These are phyloP conservation scores for Stagonosporopsis chrysanthemi DNA, from an alignment of 2,329 filamentous ascomycete species.

Conservation along the genomic window DNA sequence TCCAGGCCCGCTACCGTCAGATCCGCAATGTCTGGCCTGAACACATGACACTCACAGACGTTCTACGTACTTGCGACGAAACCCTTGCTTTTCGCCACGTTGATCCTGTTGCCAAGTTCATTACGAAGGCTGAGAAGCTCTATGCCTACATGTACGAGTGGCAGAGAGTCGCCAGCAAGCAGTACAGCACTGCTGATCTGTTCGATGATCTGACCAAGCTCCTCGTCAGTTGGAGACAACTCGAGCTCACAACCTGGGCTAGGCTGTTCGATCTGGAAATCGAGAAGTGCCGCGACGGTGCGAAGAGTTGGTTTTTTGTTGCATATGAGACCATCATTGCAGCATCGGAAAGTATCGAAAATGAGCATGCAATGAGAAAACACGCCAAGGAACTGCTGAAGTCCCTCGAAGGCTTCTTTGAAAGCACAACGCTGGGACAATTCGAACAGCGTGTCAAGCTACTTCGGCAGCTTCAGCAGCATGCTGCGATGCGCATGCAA, in stretches of 20 bases:
- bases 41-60: conserved; percentile 82
- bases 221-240: conserved; percentile 85
- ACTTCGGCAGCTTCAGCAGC: conserved; percentile 66
- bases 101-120: conserved; percentile 84
- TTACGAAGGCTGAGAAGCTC: conserved; percentile 87
- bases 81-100: conserved; percentile 77
- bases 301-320: conserved; percentile 94
- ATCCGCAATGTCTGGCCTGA: conserved; percentile 71
- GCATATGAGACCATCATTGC: conserved; percentile 90
- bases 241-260: conserved; percentile 93
- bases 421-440: conserved; percentile 80
- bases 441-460: conserved; percentile 76
- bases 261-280: conserved; percentile 86
- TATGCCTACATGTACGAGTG: conserved; percentile 89
- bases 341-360: conserved; percentile 70
- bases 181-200: conserved; percentile 72
- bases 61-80: conserved; percentile 75
- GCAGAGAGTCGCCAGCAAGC: conserved; percentile 88
- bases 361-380: conserved; percentile 64
- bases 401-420: conserved; percentile 81
- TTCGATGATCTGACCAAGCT: conserved; percentile 81
- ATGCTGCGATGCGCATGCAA: conserved; percentile 67
- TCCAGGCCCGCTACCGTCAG: conserved; percentile 75
- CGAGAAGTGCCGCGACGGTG: conserved; percentile 76
- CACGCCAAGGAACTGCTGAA: conserved; percentile 76